Conservation (phyloP, 2,329 filamentous ascomycete species). For the Dothideomycetes sp. region DNA sequence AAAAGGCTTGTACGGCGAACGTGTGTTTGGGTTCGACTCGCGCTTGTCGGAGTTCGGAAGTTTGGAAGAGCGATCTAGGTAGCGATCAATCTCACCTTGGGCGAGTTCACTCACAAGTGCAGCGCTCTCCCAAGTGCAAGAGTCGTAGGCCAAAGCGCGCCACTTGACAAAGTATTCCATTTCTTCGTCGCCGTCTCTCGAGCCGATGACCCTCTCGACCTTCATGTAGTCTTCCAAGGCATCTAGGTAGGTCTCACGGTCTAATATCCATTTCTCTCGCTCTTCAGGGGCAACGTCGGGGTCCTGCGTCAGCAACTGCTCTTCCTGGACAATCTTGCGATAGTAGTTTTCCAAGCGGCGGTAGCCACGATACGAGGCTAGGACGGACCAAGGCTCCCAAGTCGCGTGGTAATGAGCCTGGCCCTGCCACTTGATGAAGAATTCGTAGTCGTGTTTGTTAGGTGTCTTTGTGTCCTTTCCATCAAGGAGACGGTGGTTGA, state of each 20-base stretch:
- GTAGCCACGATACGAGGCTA: constrained; percentile 69
- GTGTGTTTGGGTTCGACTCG: constrained; percentile 65
- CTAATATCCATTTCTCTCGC: constrained; percentile 88
- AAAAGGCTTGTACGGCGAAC: constrained; percentile 60
- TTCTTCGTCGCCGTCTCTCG: constrained; percentile 61
- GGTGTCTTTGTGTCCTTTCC: constrained; percentile 32
- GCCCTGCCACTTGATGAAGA: constrained; percentile 89
- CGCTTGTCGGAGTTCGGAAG: constrained; percentile 69
- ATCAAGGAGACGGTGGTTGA: constrained; percentile 73
- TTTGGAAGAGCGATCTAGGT: constrained; percentile 69
- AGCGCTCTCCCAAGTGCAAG: constrained; percentile 84
- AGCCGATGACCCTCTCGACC: constrained; percentile 84
- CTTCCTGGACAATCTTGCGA: constrained; percentile 67
- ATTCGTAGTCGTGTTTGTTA: constrained; percentile 74
- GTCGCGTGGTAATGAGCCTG: constrained; percentile 92
- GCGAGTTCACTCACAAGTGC: constrained; percentile 65
- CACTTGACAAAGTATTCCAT: constrained; percentile 93
- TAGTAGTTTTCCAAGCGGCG: constrained; percentile 94
- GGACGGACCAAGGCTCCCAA: constrained; percentile 72
- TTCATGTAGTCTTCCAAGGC: constrained; percentile 81
- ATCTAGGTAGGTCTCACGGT: constrained; percentile 82
- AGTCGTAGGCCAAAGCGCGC: constrained; percentile 74
- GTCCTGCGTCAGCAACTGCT: constrained; percentile 66
- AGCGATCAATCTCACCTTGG: constrained; percentile 85
- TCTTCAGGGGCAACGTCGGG: constrained; percentile 70